phyloP scores from a whole-genome alignment of 768 basidiomycete species.

The Mycena chlorophos region DNA sequence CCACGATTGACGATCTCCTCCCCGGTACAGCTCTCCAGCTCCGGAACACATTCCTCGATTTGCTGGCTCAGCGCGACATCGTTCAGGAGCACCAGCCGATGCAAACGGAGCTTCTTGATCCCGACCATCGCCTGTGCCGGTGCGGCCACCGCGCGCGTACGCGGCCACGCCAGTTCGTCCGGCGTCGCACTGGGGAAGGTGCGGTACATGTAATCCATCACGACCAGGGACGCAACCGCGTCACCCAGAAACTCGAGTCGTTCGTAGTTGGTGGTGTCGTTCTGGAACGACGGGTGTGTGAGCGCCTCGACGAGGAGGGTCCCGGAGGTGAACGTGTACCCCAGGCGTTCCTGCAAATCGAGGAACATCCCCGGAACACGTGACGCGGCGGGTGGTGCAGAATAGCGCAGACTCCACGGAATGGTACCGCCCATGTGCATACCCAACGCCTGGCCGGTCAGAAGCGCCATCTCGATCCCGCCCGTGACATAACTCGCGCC shows the following conservation, averaged over 20 bases:
- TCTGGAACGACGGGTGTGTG: conserved; percentile 78
- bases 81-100: conserved; percentile 70
- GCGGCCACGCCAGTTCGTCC: conserved; percentile 71
- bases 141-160: conserved; percentile 71
- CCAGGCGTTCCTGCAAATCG: conserved; percentile 60
- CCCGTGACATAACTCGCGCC: conserved; percentile 77
- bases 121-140: conserved; percentile 70
- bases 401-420: conserved; percentile 68
- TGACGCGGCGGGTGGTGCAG: conserved; percentile 29
- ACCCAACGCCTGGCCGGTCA: conserved; percentile 61
- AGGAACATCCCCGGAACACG: conserved; percentile 49
- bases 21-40: conserved; percentile 54
- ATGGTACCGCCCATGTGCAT: conserved; percentile 70
- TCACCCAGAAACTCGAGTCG: conserved; percentile 89
- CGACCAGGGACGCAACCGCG: conserved; percentile 70
- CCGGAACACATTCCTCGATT: conserved; percentile 59
- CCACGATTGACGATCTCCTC: conserved; percentile 65
- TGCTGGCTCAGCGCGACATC: conserved; percentile 66
- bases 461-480: conserved; percentile 68
- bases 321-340: conserved; percentile 68
- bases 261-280: conserved; percentile 55
- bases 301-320: conserved; percentile 72
- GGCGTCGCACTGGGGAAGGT: conserved; percentile 74
- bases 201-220: conserved; percentile 68
- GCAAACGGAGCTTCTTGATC: conserved; percentile 62